Conservation (phyloP, 768 basidiomycete genomes). For the Pleurotus tuber-regium region DNA sequence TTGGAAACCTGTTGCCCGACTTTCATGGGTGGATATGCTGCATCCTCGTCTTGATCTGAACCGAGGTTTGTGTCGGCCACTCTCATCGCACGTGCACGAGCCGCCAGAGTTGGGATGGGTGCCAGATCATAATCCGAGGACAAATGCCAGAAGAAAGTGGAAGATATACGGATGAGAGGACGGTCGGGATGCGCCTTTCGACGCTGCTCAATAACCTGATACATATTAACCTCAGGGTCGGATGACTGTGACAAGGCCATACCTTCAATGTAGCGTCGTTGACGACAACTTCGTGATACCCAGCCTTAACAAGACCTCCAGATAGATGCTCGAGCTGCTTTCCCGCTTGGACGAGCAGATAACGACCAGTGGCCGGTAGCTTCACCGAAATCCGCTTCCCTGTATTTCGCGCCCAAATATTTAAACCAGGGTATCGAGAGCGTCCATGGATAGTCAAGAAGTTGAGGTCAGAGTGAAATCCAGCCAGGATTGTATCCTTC, state of each 20-base stretch:
- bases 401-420: conserved; percentile 94
- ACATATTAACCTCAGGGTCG: background rate
- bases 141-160: conserved; percentile 95
- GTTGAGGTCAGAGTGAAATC: conserved; percentile 94
- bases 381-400: conserved; percentile 87
- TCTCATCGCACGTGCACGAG: conserved; percentile 44
- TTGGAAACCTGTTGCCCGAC: conserved; percentile 88
- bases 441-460: conserved; percentile 91
- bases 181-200: conserved; percentile 61
- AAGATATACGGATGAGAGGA: conserved; percentile 94
- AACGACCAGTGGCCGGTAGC: conserved; percentile 71
- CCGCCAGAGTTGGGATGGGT: conserved; percentile 54
- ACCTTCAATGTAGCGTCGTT: conserved; percentile 77
- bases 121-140: conserved; percentile 80
- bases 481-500: conserved; percentile 84
- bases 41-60: conserved; percentile 38
- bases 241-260: conserved; percentile 16
- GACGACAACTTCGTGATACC: conserved; percentile 93
- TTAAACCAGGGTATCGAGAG: conserved; percentile 81
- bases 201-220: conserved; percentile 62
- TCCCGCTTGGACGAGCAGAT: conserved; percentile 91
- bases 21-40: conserved; percentile 68
- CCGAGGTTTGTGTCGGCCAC: conserved; percentile 37
- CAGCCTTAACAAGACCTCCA: conserved; percentile 86
- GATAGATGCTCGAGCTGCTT: conserved; percentile 91